Conservation (phyloP, 192 early-diverging fungal species). For the Coemansia sp. region DNA sequence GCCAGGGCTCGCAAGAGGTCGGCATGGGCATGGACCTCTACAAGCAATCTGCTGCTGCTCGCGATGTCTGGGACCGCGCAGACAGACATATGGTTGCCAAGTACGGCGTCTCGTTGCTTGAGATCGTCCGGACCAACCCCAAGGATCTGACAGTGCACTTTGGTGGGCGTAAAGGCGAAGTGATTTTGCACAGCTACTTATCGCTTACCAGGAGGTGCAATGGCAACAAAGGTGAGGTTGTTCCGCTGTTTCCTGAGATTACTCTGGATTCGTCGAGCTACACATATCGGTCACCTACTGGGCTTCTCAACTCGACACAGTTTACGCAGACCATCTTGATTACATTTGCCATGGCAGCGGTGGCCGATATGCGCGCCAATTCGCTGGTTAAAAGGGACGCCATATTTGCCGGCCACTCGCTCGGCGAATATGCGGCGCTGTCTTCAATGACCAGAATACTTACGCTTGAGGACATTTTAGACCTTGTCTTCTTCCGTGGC, state of each 20-base stretch:
- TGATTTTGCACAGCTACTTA: conserved; percentile 79
- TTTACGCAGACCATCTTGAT: conserved; percentile 90
- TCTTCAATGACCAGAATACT: conserved; percentile 25
- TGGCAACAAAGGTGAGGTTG: background rate
- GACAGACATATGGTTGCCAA: conserved; percentile 81
- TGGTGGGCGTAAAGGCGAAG: conserved; percentile 71
- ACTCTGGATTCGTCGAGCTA: conserved; percentile 71
- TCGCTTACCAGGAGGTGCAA: background rate
- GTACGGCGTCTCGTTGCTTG: conserved; percentile 90
- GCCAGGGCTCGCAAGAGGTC: conserved; percentile 93
- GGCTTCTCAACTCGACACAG: conserved; percentile 90
- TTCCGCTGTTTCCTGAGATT: conserved; percentile 56
- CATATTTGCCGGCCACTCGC: conserved; percentile 88
- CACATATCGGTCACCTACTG: conserved; percentile 80
- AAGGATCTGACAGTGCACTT: conserved; percentile 68
- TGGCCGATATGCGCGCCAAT: conserved; percentile 84
- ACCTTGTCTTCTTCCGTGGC: conserved; percentile 93
- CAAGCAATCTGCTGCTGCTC: conserved; percentile 75
- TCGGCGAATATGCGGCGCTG: conserved; percentile 67
- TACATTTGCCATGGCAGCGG: conserved; percentile 83
- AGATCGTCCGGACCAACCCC: conserved; percentile 89
- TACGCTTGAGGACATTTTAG: conserved; percentile 78
- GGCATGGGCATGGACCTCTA: conserved; percentile 98
- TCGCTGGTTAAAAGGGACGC: conserved; percentile 79
- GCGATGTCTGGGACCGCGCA: conserved; percentile 92